Percentiles rank a stretch among this genome's conserved stretches.
Conservation (phyloP, 192 early-diverging fungal species). For the Chytriomyces sp. region DNA sequence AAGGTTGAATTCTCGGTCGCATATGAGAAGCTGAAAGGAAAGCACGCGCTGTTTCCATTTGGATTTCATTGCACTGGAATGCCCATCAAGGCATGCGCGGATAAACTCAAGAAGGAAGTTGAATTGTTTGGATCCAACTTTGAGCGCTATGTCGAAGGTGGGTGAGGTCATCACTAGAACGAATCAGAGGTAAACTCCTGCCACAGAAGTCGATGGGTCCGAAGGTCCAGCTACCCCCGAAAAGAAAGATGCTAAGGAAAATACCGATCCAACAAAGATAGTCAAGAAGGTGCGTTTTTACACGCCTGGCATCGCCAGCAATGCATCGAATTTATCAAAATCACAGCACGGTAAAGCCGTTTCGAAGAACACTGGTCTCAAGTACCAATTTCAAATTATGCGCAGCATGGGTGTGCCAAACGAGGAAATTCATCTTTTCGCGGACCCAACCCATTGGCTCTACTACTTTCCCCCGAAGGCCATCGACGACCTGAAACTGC, state of each 20-base stretch:
- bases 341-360: slow-evolving; percentile 76
- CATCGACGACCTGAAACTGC: slow-evolving; percentile 75
- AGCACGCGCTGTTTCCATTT: slow-evolving; percentile 88
- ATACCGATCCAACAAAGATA: slow-evolving; percentile 63
- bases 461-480: slow-evolving; percentile 91
- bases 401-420: slow-evolving; percentile 79
- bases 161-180: too few species aligned
- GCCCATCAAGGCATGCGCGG: slow-evolving; percentile 96
- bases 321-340: background rate
- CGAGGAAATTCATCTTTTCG: slow-evolving; percentile 91
- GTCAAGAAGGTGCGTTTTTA: slow-evolving; percentile 49
- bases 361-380: slow-evolving; percentile 79
- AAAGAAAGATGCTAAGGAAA: slow-evolving; percentile 28
- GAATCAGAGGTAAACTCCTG: background rate
- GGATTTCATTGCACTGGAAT: slow-evolving; percentile 99
- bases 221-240: background rate
- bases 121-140: slow-evolving; percentile 82
- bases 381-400: slow-evolving; percentile 99
- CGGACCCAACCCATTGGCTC: slow-evolving; percentile 89
- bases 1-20: slow-evolving; percentile 94
- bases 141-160: slow-evolving; percentile 44
- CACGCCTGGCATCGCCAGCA: background rate
- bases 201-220: slow-evolving; percentile 23
- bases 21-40: slow-evolving; percentile 92
- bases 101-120: slow-evolving; percentile 82